Base-by-base conservation (phyloP, 768 basidiomycete species). In the Coprinellus aureogranulatus region DNA sequence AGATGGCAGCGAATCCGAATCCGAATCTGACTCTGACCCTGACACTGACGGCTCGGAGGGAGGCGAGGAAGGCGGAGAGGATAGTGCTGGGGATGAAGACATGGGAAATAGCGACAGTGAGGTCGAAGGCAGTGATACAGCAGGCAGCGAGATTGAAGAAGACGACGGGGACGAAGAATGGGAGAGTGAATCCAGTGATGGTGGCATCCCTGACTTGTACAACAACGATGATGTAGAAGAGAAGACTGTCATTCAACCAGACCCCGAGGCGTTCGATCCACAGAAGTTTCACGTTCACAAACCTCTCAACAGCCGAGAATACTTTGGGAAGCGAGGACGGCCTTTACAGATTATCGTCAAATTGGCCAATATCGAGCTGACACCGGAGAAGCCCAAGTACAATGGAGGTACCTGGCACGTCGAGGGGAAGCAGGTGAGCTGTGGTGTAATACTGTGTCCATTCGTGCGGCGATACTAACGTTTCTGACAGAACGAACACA, bases 351-450 rank as follows among this genome's bases (percentile, higher is more conserved):
- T 65, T 47, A 65, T 65, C 34, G 64, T 65, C 53, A 65, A 65
- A 37, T 49, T 63, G 11, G 64, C 64, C 4, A 61, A 63, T 47
- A 65, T 62, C 45, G 60, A 69, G 28, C 56, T 71, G 37, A 72
- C 69, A 1, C 68, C 71, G 3, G 70, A 72, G 27, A 66, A 66
- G 27, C 67, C 68, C 1, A 49, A 66, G 18, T 71, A 67, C 28
- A 42, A 31, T 2, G 68, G 68, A 0, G 70, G 68, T 2, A 56
- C 63, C 10, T 72, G 70, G 71, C 69, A 71, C 39, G 62, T 71
- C 10, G 71, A 71, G 55, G 71, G 71, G n/a, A 23, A 60, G 46
- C n/a, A 63, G 11, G 62, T 65, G 26, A 27, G 34, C 34, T 34
- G 34, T 14, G 8, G 14, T 34, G n/a, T n/a, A n/a, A 14, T 26